Evolutionary conservation across 352 stramenopile species (phyloP).

Genomic region (Phytophthora melonis): DNA sequence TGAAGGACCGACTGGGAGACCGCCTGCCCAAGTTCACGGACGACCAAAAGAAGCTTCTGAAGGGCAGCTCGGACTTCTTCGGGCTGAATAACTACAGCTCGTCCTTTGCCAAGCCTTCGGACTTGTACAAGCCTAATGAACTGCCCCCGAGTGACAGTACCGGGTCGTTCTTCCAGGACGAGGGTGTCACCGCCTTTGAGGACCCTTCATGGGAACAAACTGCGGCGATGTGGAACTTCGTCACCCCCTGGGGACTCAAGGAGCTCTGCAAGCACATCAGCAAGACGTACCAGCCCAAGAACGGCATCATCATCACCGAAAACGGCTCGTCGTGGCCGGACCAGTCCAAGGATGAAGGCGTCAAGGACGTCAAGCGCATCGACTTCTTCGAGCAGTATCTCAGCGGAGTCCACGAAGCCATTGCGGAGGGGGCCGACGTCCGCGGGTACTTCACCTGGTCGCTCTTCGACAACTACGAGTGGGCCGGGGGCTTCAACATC

Average conservation of each 20-base stretch:
- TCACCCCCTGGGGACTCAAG: constrained; percentile 82
- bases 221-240: constrained; percentile 83
- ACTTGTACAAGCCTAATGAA: constrained; percentile 43
- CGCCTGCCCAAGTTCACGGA: constrained; percentile 92
- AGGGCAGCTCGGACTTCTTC: constrained; percentile 93
- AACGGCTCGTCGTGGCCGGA: constrained; percentile 88
- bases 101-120: constrained; percentile 48
- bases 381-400: constrained; percentile 90
- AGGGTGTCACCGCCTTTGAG: constrained; percentile 47
- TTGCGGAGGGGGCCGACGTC: constrained; percentile 63
- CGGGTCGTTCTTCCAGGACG: constrained; percentile 50
- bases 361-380: constrained; percentile 82
- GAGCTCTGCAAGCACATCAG: constrained; percentile 93
- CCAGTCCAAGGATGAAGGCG: constrained; percentile 72
- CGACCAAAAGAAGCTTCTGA: constrained; percentile 80
- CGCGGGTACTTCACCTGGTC: constrained; percentile 93
- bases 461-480: constrained; percentile 95
- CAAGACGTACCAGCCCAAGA: constrained; percentile 77
- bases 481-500: constrained; percentile 72
- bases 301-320: constrained; percentile 92
- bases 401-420: constrained; percentile 63
- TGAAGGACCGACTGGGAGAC: constrained; percentile 84
- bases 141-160: constrained; percentile 21
- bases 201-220: constrained; percentile 78
- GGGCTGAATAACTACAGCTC: constrained; percentile 96